Percentiles rank a stretch among this genome's conserved stretches.
phyloP scores from a whole-genome alignment of 2,329 filamentous ascomycete species.

The Colletotrichum magnum region DNA sequence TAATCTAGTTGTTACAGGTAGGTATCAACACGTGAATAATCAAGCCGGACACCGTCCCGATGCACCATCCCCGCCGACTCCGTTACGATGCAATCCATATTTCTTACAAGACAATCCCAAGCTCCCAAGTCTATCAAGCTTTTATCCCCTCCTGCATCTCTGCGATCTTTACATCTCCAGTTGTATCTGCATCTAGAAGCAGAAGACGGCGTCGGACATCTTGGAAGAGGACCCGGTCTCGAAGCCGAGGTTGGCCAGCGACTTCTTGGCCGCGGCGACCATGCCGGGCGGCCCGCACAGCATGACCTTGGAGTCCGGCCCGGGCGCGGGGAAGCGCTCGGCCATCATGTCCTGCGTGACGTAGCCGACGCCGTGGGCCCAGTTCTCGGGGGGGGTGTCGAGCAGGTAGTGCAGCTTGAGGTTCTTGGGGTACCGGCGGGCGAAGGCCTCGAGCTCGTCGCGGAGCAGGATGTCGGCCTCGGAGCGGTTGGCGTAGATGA shows the following conservation, averaged over 20 bases:
- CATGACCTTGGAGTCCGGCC: conserved; percentile 65
- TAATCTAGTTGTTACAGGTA: conserved; percentile 30
- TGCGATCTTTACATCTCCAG: not conserved
- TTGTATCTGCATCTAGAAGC: conserved; percentile 54
- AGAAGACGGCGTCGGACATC: conserved; percentile 69
- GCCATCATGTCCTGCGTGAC: conserved; percentile 66
- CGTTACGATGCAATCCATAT: conserved; percentile 34
- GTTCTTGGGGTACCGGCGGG: conserved; percentile 64
- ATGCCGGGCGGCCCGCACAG: conserved; percentile 74
- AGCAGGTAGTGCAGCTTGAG: conserved; percentile 71
- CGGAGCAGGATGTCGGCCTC: conserved; percentile 73
- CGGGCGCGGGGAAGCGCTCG: conserved; percentile 62
- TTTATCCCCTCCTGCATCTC: not conserved
- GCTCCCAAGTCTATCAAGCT: not conserved
- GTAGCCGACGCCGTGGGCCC: conserved; percentile 64
- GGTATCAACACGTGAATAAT: conserved; percentile 36
- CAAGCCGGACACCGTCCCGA: conserved; percentile 29
- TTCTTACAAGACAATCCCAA: not conserved
- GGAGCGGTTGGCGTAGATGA: conserved; percentile 72
- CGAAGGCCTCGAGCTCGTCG: conserved; percentile 68
- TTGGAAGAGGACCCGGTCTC: conserved; percentile 63
- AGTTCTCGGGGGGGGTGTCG: conserved; percentile 60
- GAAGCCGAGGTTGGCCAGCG: conserved; percentile 64
- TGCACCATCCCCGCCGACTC: conserved; percentile 31
- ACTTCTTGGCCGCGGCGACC: conserved; percentile 69